Evolutionary conservation across 2,329 filamentous ascomycete species (phyloP), one percentile per base, ranked within the genome.

Genomic region (Dothidotthia symphoricarpi): DNA sequence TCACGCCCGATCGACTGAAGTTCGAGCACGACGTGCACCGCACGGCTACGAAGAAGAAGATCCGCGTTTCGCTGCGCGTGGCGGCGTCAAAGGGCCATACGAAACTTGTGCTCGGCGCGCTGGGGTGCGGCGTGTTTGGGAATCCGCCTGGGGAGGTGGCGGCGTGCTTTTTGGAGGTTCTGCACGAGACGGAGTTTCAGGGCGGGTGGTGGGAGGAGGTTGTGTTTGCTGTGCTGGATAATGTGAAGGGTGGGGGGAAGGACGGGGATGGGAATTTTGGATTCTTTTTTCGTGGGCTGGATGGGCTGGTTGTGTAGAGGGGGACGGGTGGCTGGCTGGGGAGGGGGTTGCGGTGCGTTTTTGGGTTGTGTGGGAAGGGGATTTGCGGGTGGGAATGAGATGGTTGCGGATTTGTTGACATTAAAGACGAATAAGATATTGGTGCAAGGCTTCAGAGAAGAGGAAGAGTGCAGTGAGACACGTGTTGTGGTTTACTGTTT

Each of bases 61-160:
- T 86, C 70, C 68, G 81, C 15, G 57, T 82, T 13, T 71, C 75
- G 13, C 63, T 86, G 34, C 71, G 82, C 4, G 74, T 82, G 39
- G 80, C 81, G 2, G 82, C 74, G n/a, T 57, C 57, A 4, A 69
- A 76, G 17, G 71, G 71, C 1, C 81, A 85, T 52, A 69, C 73
- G 15, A 69, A 75, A 48, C 63, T 88, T 7, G 78, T 88, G 4
- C 69, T 88, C 1, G 83, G 84, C 0, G 83, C 84, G 0, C 57
- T 88, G 33, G 84, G 84, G 0, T 88, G 83, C 51, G 84, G 83
- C 3, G 81, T 76, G 0, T 86, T 85, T 58, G 52, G 50, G 0
- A 85, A 86, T 57, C 84, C 84, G 7, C 71, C 72, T 0, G 63
- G 68, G 22, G 79, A 81, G 44, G 77, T 87, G n/a, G 82, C 78